Percentiles rank a stretch among this genome's conserved stretches.
Conservation (phyloP, 257 asterid species). For the Cinchona pubescens region DNA sequence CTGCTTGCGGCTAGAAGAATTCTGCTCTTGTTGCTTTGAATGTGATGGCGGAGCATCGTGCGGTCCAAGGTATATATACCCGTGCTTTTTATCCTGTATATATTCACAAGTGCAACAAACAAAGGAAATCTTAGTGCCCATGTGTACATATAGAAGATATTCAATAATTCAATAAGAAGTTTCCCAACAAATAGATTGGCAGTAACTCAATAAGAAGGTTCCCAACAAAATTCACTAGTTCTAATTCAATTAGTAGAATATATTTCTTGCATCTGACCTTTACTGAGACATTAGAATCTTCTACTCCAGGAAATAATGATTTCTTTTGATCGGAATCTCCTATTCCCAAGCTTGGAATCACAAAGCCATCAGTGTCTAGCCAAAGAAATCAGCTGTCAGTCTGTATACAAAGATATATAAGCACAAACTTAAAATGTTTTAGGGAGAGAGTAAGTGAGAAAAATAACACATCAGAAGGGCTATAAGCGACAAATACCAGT, state of each 20-base stretch:
- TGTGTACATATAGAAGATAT: neutral
- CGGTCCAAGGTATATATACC: slow-evolving; percentile 81
- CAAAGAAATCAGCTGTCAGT: slow-evolving; percentile 7
- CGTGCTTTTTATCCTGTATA: slow-evolving; percentile 65
- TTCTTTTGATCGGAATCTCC: slow-evolving; percentile 38
- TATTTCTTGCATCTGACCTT: slow-evolving; percentile 39
- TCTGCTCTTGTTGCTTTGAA: slow-evolving; percentile 63
- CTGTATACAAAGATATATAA: neutral
- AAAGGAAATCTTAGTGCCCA: neutral
- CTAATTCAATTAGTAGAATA: neutral
- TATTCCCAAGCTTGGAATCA: slow-evolving; percentile 82
- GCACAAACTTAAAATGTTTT: neutral
- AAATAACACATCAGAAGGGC: neutral
- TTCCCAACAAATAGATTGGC: neutral
- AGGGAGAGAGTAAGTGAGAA: neutral
- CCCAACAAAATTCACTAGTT: neutral
- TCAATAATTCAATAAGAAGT: neutral
- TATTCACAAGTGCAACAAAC: slow-evolving; percentile 16
- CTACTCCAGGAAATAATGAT: slow-evolving; percentile 35
- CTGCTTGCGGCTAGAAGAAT: slow-evolving; percentile 57
- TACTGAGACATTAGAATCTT: slow-evolving; percentile 44
- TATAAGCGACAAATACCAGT: neutral
- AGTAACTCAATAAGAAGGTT: neutral
- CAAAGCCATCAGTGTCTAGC: slow-evolving; percentile 82
- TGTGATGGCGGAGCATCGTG: slow-evolving; percentile 93